Base-by-base conservation (phyloP, 805 yeast genomes). In the Metschnikowia lachancei region DNA sequence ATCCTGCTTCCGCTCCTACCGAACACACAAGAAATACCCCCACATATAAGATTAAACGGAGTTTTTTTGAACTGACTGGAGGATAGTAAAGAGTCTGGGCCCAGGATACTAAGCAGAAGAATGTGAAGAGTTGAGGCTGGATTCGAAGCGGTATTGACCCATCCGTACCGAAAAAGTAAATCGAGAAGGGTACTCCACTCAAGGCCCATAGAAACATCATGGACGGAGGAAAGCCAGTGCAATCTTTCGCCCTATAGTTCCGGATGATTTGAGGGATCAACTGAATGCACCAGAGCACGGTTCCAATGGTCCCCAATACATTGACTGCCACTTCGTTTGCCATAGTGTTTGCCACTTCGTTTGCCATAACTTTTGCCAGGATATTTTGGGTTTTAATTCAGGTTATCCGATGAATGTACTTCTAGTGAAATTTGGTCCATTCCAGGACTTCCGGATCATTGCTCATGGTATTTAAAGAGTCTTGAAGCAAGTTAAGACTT, bases 261-360 rank as follows among this genome's bases (percentile, higher is more conserved):
- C 81, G 74, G 47, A 81, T 72, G 38, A 91, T 83, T 53, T 87
- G 98, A 1, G 97, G 97, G 1, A 90, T 74, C 53, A 92, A 69
- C 66, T 92, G 97, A 53, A 91, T 70, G 64, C 97, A 91, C 97
- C 97, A 92, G 47, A 87, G 76, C 1, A 91, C 81, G 0, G 98
- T 92, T 5, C 96, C 97, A 1, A 87, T 73, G 11, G 96, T 90
- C 1, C 89, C 97, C 45, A 89, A 72, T 6, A 84, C 89, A 41
- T 85, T 87, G 14, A 87, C 77, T 0, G 87, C 88, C 10, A 75
- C 71, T 14, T 54, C 55, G 45, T 63, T 66, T 16, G 46, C 39
- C 69, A 66, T 62, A n/a, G 12, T n/a, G n/a, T n/a, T n/a, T 0
- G 87, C 88, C 10, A 75, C 71, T 14, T 54, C 55, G 45, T 63